phyloP scores from a whole-genome alignment of 2,329 filamentous ascomycete genomes.

The Xylariaceae sp. region DNA sequence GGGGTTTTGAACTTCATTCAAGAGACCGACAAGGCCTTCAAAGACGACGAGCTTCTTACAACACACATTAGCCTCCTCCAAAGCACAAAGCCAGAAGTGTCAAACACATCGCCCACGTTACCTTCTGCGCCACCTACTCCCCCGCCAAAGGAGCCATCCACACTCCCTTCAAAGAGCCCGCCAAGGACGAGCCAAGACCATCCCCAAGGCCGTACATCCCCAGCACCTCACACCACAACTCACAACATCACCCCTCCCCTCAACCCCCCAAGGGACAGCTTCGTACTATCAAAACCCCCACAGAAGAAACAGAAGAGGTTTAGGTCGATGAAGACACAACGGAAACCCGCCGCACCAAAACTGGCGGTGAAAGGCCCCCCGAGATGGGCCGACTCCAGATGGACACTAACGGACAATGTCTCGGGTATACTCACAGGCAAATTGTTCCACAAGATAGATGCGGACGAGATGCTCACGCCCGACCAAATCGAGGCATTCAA shows the following conservation, averaged over 20 bases:
- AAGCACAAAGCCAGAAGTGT: constrained; percentile 24
- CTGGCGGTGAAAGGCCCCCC: constrained; percentile 33
- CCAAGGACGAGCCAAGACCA: background rate
- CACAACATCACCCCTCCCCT: constrained; percentile 1
- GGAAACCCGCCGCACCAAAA: constrained; percentile 24
- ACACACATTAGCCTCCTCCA: constrained; percentile 20
- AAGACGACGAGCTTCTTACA: constrained; percentile 37
- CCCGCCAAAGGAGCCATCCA: constrained; percentile 16
- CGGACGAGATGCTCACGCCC: constrained; percentile 58
- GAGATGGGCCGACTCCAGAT: constrained; percentile 31
- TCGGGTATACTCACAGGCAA: constrained; percentile 55
- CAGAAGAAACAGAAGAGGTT: constrained; percentile 37
- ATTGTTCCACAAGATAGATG: constrained; percentile 54
- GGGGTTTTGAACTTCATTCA: constrained; percentile 46
- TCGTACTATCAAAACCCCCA: constrained; percentile 34
- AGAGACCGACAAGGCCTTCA: constrained; percentile 51
- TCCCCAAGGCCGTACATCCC: background rate
- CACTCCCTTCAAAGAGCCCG: constrained; percentile 7
- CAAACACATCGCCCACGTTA: constrained; percentile 7
- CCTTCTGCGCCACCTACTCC: constrained; percentile 18
- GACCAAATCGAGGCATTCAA: constrained; percentile 48
- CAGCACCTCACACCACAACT: background rate
- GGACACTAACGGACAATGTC: constrained; percentile 56
- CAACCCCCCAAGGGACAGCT: constrained; percentile 1
- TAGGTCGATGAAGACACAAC: constrained; percentile 24